Evolutionary conservation across 257 asterid species (phyloP), one percentile per base, ranked within the genome.

Genomic region (Schizonepeta tenuifolia): DNA sequence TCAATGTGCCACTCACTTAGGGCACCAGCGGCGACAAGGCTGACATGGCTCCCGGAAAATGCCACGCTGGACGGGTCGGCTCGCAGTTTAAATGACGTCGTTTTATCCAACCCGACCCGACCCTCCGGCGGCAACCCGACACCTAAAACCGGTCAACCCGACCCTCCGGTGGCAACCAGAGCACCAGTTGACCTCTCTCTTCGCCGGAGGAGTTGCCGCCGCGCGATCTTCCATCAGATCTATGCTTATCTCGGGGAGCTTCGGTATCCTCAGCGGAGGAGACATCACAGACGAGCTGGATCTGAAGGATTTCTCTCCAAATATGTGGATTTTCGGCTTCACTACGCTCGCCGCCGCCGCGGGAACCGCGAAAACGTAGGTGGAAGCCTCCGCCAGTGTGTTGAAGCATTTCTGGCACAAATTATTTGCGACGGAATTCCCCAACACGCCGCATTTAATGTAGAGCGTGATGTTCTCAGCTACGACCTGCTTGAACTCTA

Each of bases 61-160:
- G n/a, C n/a, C n/a, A n/a, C n/a, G n/a, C n/a, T n/a, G n/a, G n/a
- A n/a, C n/a, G n/a, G n/a, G n/a, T n/a, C n/a, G n/a, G n/a, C n/a
- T n/a, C n/a, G n/a, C n/a, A n/a, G n/a, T n/a, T n/a, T n/a, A n/a
- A n/a, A n/a, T n/a, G n/a, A n/a, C n/a, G n/a, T n/a, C n/a, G n/a
- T n/a, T n/a, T n/a, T n/a, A n/a, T n/a, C n/a, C n/a, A n/a, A n/a
- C n/a, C n/a, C n/a, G n/a, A n/a, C n/a, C n/a, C n/a, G n/a, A n/a
- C n/a, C n/a, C n/a, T n/a, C n/a, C n/a, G n/a, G n/a, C n/a, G n/a
- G n/a, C n/a, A n/a, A n/a, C n/a, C 47, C 98, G 87, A 78, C 98
- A 92, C 55, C 97, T 77, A 55, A 92, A 90, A 49, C 98, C 97
- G 75, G 92, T 87, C 88, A 92, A 70, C 1, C 97, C 96, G 15